phyloP scores from a whole-genome alignment of 345 rosid genomes.

The Lumnitzera littorea region DNA sequence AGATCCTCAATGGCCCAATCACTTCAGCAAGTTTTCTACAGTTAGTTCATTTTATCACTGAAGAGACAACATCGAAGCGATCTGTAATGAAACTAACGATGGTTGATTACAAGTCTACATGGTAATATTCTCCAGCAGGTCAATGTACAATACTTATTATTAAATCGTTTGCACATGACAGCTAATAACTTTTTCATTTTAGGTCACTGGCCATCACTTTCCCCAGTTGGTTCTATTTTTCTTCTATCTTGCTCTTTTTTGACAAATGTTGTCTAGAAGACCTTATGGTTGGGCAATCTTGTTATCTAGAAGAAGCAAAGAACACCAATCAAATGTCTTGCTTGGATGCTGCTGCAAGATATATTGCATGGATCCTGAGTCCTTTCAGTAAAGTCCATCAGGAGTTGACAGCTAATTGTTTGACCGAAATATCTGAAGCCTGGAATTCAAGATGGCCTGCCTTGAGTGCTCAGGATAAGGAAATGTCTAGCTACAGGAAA shows the following conservation, averaged over 20 bases:
- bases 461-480: conserved; percentile 18
- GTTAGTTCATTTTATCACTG: conserved; percentile 31
- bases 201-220: conserved; percentile 79
- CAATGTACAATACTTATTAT: too few species aligned
- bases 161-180: neutral
- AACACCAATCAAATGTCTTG: conserved; percentile 17
- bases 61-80: conserved; percentile 17
- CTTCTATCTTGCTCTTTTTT: conserved; percentile 48
- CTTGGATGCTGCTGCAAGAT: conserved; percentile 48
- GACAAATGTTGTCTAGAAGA: conserved; percentile 18
- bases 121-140: conserved; percentile 31
- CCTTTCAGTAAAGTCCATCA: conserved; percentile 41
- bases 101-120: conserved; percentile 47
- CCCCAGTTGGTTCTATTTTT: conserved; percentile 79
- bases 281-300: conserved; percentile 10
- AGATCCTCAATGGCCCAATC: conserved; percentile 47
- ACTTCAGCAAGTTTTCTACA: conserved; percentile 26
- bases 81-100: conserved; percentile 18
- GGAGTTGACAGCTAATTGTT: conserved; percentile 33
- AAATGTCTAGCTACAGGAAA: conserved; percentile 19
- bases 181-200: conserved; percentile 16
- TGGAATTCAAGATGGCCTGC: conserved; percentile 29
- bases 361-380: conserved; percentile 62
- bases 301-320: conserved; percentile 12
- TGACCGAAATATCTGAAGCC: conserved; percentile 40